Conservation (phyloP, 306 rosid genomes). For the Vachellia collinsii region DNA sequence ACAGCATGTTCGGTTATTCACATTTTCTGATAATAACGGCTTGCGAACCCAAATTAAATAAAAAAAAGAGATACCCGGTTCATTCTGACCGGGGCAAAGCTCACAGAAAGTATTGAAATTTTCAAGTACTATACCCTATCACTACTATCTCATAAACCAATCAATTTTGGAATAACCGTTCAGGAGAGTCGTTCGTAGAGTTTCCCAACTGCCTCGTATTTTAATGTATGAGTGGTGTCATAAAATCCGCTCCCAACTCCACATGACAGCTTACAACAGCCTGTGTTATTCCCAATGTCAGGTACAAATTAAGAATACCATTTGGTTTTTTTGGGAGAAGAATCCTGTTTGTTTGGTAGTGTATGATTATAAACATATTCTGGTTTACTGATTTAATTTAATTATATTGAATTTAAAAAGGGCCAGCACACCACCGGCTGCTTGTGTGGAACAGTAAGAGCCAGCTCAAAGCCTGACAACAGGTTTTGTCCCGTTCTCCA, state of each 20-base stretch:
- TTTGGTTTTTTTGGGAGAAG: background rate
- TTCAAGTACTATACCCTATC: background rate
- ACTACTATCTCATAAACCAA: too few relatives aligned
- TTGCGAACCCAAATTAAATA: background rate
- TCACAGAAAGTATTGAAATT: background rate
- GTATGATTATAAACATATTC: background rate
- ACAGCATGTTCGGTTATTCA: background rate
- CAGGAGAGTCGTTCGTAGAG: background rate
- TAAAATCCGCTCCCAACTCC: background rate
- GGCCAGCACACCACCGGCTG: background rate
- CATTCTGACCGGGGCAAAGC: background rate
- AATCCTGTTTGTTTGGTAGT: background rate
- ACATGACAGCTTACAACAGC: background rate
- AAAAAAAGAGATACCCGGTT: background rate
- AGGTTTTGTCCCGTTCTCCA: constrained; percentile 20
- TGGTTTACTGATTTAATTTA: background rate
- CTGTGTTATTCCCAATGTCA: background rate
- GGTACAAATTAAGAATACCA: background rate
- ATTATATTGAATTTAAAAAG: background rate
- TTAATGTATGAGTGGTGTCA: background rate
- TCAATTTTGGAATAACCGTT: too few relatives aligned
- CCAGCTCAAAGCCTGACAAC: constrained; percentile 12
- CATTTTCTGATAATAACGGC: background rate
- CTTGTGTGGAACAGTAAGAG: background rate
- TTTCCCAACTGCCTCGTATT: background rate